phyloP scores from a whole-genome alignment of 257 asterid species.

The Solanum medicagineum region DNA sequence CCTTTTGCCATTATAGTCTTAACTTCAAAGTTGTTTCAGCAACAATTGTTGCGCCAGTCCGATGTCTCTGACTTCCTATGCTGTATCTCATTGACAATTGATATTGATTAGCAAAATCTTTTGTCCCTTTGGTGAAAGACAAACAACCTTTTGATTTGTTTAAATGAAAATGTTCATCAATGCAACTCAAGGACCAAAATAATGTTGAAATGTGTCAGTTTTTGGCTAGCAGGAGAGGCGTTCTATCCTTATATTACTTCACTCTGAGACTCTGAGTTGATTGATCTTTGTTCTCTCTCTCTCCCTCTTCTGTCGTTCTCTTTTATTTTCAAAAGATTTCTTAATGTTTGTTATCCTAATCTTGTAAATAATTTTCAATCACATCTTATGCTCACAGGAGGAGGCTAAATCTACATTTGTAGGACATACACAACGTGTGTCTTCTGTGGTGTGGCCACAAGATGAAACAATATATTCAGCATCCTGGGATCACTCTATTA shows the following conservation, averaged over 20 bases:
- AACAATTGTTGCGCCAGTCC: not conserved
- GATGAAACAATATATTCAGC: constrained; percentile 60
- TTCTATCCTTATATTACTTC: not conserved
- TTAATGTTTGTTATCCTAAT: not conserved
- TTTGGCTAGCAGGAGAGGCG: not conserved
- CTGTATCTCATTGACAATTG: not conserved
- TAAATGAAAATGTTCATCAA: not conserved
- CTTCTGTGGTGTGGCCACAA: constrained; percentile 81
- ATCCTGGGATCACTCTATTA: constrained; percentile 94
- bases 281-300: not conserved
- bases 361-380: not conserved
- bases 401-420: constrained; percentile 65
- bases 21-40: not conserved
- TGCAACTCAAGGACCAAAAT: not conserved
- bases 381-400: constrained; percentile 33
- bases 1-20: not conserved
- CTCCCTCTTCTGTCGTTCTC: not conserved
- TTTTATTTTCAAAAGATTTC: not conserved
- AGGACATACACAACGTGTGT: constrained; percentile 88
- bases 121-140: not conserved
- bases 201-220: not conserved
- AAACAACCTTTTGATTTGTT: not conserved
- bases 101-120: not conserved
- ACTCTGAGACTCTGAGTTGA: not conserved
- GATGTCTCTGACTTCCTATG: not conserved